Evolutionary conservation across 2,329 filamentous ascomycete species (phyloP), one percentile per base, ranked within the genome.

Genomic region (Scedosporium boydii): DNA sequence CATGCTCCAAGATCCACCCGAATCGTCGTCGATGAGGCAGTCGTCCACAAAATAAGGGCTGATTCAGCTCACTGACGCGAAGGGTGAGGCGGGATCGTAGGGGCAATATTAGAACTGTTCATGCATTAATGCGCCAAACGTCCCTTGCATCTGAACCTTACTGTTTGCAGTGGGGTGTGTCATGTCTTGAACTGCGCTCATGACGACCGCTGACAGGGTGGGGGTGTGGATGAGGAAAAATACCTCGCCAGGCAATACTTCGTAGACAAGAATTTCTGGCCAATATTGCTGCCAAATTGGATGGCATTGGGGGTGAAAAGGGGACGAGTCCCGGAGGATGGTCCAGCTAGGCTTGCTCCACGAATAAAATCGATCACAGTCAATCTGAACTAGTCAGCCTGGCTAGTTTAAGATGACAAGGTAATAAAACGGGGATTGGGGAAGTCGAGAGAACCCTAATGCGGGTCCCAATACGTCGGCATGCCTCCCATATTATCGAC

Each of bases 71-170:
- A 18, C 29, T 27, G 59, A 41, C 18, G 57, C 29, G 26, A 16
- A 38, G 10, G 48, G 55, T n/a, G 44, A 56, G 48, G n/a, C 12
- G 41, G 23, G 26, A 48, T 58, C 12, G 44, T 42, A 18, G 61
- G 61, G 26, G 34, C 34, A 51, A 65, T 59, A 63, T 63, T 63
- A 44, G 48, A 7, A 23, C 7, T 23, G 62, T 65, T 65, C 64
- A 65, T 65, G 64, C 64, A 51, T 65, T 63, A 27, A 65, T 65
- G 64, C 64, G 62, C 48, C 58, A 14, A 21, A 9, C 44, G 58
- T 27, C 12, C 51, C 51, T 55, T 26, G 18, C 16, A 12, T n/a
- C n/a, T 18, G 44, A 21, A 48, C 44, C 44, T 48, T 48, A 21
- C 44, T 21, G 6, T 23, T 27, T 23, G 51, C 12, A 23, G 12